Evolutionary conservation across 805 yeast genomes (phyloP).

Genomic region (Candida namnaoensis): DNA sequence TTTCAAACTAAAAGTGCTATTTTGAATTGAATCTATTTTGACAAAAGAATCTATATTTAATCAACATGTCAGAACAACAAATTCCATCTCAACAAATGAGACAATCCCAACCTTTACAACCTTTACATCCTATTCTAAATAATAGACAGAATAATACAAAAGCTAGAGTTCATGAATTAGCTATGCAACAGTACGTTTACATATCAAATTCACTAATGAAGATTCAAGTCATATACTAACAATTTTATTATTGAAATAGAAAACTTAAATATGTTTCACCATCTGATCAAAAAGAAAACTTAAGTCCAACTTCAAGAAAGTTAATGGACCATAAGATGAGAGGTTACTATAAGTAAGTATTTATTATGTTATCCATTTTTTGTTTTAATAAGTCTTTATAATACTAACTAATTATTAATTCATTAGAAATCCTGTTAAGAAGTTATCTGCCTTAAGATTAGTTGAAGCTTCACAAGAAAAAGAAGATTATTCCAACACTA

Average conservation of each 20-base stretch:
- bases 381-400: too few relatives aligned
- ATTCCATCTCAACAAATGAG: background rate
- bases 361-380: too few relatives aligned
- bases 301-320: constrained; percentile 21
- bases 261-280: constrained; percentile 20
- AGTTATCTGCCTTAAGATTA: constrained; percentile 16
- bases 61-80: too few relatives aligned
- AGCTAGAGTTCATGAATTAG: constrained; percentile 19
- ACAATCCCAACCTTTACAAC: constrained; percentile 5
- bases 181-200: constrained; percentile 17
- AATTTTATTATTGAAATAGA: constrained; percentile 2
- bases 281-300: constrained; percentile 18
- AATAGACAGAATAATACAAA: constrained; percentile 17
- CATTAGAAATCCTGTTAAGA: constrained; percentile 17
- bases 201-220: background rate
- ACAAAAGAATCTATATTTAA: too few relatives aligned
- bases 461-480: constrained; percentile 2
- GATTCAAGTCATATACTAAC: too few relatives aligned
- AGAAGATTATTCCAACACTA: too few relatives aligned
- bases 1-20: too few relatives aligned
- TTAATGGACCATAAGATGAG: constrained; percentile 18
- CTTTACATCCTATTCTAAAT: constrained; percentile 19
- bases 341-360: constrained; percentile 15
- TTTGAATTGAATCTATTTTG: too few relatives aligned
- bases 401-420: background rate